Conservation (phyloP, 1,139 yeast species). For the Zygoascus meyerae region DNA sequence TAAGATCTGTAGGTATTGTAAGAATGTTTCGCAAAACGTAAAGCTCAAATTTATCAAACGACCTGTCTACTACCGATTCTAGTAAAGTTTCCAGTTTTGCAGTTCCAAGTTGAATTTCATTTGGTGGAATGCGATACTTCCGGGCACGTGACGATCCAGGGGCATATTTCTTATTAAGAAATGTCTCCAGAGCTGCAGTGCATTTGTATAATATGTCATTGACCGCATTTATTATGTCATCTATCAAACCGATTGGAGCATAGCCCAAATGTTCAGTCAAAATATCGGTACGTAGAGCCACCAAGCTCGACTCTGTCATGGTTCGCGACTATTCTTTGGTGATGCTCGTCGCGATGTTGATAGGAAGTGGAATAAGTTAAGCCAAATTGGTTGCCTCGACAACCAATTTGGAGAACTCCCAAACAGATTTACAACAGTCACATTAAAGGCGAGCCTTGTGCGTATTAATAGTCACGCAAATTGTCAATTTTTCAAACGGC, state of each 20-base stretch:
- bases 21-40: constrained; percentile 75
- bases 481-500: constrained; percentile 3
- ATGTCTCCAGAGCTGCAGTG: constrained; percentile 71
- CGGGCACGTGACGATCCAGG: constrained; percentile 11
- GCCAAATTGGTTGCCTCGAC: background rate
- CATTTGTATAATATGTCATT: constrained; percentile 81
- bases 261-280: constrained; percentile 84
- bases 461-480: too few relatives aligned
- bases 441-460: too few relatives aligned
- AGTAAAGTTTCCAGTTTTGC: constrained; percentile 73
- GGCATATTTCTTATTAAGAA: constrained; percentile 36
- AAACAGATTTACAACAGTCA: too few relatives aligned
- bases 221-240: constrained; percentile 84
- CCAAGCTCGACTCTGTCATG: constrained; percentile 2
- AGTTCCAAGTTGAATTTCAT: constrained; percentile 68
- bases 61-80: constrained; percentile 73
- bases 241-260: constrained; percentile 80
- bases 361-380: background rate
- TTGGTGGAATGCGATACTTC: constrained; percentile 10
- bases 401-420: background rate
- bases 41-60: constrained; percentile 82
- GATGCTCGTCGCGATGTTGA: constrained; percentile 5
- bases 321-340: background rate
- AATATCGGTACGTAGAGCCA: constrained; percentile 38
- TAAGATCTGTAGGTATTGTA: constrained; percentile 61